Evolutionary conservation across 106 monocot species (phyloP), one percentile per base, ranked within the genome.

Genomic region (Phalaenopsis aphrodite): DNA sequence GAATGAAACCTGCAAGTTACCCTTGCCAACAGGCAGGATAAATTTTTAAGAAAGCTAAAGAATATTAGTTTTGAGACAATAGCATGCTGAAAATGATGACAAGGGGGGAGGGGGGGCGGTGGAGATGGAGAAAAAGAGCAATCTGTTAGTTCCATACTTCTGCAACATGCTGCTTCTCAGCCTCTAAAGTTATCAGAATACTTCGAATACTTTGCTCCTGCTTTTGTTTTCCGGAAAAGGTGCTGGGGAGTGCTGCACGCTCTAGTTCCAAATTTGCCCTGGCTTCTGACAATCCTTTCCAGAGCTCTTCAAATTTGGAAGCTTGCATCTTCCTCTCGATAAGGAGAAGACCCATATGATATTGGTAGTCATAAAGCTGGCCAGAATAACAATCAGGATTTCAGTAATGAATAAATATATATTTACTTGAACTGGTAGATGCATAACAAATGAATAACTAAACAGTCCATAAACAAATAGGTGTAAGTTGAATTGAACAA

Each of bases 311-410:
- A 49, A 76, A 49, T 76, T 76, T 15, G 24, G 76, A 76, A 36
- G 48, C 30, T 49, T 1, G 76, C 49, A 49, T 76, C 76, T 49
- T 76, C 76, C 36, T 76, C 46, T 76, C 76, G 36, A 76, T 76
- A 48, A 76, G 76, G 2, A 76, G 46, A 49, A 76, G 76, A 24
- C 76, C 76, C 76, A 76, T 49, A 76, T 76, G 76, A 19, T 36
- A 76, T 76, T 76, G 76, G 76, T 76, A 76, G 30, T 76, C 76
- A 76, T 76, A 52, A 49, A 76, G 76, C 76, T 76, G 76, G 11
- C 6, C 46, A 76, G 12, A 76, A 76, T 76, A 76, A 49, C 49
- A 49, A 49, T 52, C 23, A 49, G 76, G 21, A 47, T 6, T 15
- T 76, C 1, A 47, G 49, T 30, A 76, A 23, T 47, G 21, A 76